phyloP scores from a whole-genome alignment of 495 filamentous ascomycete genomes.

The Daldinia concentrica region DNA sequence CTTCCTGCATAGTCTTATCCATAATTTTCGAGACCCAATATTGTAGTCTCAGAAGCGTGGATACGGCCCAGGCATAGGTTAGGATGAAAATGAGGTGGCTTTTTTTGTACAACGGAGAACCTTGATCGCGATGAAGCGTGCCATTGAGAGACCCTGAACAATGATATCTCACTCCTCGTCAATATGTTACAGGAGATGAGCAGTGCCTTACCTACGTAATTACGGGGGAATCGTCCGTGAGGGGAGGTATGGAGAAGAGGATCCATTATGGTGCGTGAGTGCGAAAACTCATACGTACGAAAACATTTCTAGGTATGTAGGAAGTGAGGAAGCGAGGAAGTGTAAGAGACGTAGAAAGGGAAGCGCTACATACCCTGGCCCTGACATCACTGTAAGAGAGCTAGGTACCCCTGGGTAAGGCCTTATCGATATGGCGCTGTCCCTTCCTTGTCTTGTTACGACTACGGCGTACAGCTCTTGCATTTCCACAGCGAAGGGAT shows the following conservation, averaged over 20 bases:
- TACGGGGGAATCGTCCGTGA: conserved; percentile 30
- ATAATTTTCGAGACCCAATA: conserved; percentile 43
- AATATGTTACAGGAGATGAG: conserved; percentile 35
- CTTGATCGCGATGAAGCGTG: conserved; percentile 27
- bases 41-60: conserved; percentile 37
- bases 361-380: conserved; percentile 4
- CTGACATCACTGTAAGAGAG: background rate
- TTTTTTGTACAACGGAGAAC: conserved; percentile 31
- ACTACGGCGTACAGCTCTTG: conserved; percentile 14
- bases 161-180: conserved; percentile 21
- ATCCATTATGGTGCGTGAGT: background rate
- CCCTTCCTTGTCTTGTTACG: conserved; percentile 2
- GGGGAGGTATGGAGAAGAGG: conserved; percentile 9
- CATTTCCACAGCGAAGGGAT: conserved; percentile 26
- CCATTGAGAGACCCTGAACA: conserved; percentile 17
- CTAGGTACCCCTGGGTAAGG: conserved; percentile 12
- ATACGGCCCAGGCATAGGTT: conserved; percentile 32
- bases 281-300: conserved; percentile 16
- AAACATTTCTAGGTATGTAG: background rate
- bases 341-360: conserved; percentile 13
- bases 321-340: background rate
- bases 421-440: conserved; percentile 30
- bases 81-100: conserved; percentile 40
- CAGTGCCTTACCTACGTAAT: conserved; percentile 10
- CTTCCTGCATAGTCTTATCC: conserved; percentile 40